Conservation (phyloP, 495 filamentous ascomycete genomes). For the Astrothelium subdiscretum region DNA sequence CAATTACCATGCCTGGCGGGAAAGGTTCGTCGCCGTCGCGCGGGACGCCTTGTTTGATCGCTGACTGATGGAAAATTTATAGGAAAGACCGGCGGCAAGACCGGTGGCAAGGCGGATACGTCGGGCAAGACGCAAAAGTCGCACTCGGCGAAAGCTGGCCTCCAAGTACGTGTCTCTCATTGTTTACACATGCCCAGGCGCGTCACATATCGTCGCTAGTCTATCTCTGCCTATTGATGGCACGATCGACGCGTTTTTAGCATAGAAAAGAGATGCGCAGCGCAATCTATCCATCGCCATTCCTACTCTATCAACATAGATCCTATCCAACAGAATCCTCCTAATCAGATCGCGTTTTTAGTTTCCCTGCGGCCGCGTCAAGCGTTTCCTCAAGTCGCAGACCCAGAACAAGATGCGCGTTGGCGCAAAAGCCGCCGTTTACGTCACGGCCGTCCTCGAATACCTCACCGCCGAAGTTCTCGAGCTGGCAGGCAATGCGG, state of each 20-base stretch:
- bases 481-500: conserved; percentile 93
- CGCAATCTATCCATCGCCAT: no score
- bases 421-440: conserved; percentile 95
- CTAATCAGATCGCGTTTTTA: conserved; percentile 25
- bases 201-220: conserved; percentile 4
- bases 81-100: conserved; percentile 84
- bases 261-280: not conserved
- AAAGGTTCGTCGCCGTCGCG: conserved; percentile 24
- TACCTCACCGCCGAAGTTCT: conserved; percentile 98
- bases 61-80: conserved; percentile 9
- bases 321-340: not conserved
- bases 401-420: conserved; percentile 99
- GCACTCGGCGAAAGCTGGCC: conserved; percentile 93
- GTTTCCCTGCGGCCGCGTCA: conserved; percentile 99
- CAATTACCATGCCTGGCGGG: conserved; percentile 26
- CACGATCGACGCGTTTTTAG: not conserved
- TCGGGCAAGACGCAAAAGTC: conserved; percentile 88
- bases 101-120: conserved; percentile 53
- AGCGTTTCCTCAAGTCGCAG: conserved; percentile 98
- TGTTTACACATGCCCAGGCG: conserved; percentile 1
- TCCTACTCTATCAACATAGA: not conserved
- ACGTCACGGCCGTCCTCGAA: conserved; percentile 95
- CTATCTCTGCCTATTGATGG: not conserved
- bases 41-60: not conserved
- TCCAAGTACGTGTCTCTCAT: conserved; percentile 68